Percentiles rank a stretch among this genome's conserved stretches.
phyloP scores from a whole-genome alignment of 345 rosid genomes.

The Citrus cavaleriei region DNA sequence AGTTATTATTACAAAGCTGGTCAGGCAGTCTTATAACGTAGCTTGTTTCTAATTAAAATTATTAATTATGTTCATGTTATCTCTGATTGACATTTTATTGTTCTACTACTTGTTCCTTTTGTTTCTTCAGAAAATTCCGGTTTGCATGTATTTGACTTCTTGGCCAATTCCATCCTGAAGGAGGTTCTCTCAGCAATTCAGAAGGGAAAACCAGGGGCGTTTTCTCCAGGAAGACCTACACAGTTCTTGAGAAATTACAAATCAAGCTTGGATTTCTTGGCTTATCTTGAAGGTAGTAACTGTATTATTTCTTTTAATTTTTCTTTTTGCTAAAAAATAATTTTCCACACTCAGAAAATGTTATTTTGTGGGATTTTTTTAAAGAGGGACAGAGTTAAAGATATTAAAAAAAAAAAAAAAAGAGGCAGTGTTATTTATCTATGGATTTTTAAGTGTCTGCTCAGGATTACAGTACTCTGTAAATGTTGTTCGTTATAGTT shows the following conservation, averaged over 20 bases:
- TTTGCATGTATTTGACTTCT: constrained; percentile 89
- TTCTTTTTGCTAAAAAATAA: constrained; percentile 2
- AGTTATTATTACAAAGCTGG: background rate
- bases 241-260: constrained; percentile 91
- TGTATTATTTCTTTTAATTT: background rate
- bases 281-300: constrained; percentile 86
- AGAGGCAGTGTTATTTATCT: background rate
- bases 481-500: constrained; percentile 25
- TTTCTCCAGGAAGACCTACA: constrained; percentile 96
- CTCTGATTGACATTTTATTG: background rate
- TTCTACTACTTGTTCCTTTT: background rate
- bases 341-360: background rate
- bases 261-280: constrained; percentile 82
- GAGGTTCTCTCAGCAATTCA: constrained; percentile 84
- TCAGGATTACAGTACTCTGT: background rate
- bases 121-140: constrained; percentile 77
- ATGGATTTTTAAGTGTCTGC: constrained; percentile 6
- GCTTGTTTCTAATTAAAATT: background rate
- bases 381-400: background rate
- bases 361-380: background rate
- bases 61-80: background rate
- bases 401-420: too few relatives aligned
- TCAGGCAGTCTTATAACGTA: background rate
- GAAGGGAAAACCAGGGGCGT: constrained; percentile 93
- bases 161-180: constrained; percentile 93